A percentile compares a stretch with the other conserved stretches of the same genome.
Evolutionary conservation across 179 eudicot species (phyloP).

Genomic region (Spergularia azorica): DNA sequence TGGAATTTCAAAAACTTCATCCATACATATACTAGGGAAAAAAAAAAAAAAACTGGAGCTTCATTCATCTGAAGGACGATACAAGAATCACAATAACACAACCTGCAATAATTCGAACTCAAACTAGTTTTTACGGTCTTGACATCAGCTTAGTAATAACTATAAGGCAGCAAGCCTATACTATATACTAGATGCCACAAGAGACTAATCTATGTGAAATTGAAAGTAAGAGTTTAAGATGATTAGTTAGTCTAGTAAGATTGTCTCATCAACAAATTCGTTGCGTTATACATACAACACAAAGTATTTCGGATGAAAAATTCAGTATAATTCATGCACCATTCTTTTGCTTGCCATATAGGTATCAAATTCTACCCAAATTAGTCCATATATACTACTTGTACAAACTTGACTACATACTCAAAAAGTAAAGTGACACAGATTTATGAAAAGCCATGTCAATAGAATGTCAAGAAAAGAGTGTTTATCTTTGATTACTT

Average conservation of each 20-base stretch:
- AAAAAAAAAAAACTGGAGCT: not conserved
- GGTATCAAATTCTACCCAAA: conserved; percentile 4
- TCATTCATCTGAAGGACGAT: not conserved
- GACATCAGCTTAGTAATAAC: not conserved
- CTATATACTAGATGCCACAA: no score
- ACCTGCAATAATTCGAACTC: not conserved
- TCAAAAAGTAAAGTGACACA: conserved; percentile 6
- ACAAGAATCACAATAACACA: not conserved
- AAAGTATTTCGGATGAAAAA: conserved; percentile 1
- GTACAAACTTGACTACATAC: not conserved
- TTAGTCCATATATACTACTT: not conserved
- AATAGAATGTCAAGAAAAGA: not conserved
- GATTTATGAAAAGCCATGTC: not conserved
- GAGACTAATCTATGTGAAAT: not conserved
- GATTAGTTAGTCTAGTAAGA: not conserved
- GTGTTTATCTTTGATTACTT: conserved; percentile 5
- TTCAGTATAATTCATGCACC: not conserved
- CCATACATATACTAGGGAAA: not conserved
- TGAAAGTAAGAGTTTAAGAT: not conserved
- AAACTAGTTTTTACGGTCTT: not conserved
- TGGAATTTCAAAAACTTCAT: not conserved
- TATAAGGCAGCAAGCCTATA: not conserved
- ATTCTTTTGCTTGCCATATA: conserved; percentile 4
- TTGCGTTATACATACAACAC: not conserved
- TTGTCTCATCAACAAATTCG: not conserved